phyloP scores from a whole-genome alignment of 2,329 filamentous ascomycete genomes.

The Fusarium torulosum region DNA sequence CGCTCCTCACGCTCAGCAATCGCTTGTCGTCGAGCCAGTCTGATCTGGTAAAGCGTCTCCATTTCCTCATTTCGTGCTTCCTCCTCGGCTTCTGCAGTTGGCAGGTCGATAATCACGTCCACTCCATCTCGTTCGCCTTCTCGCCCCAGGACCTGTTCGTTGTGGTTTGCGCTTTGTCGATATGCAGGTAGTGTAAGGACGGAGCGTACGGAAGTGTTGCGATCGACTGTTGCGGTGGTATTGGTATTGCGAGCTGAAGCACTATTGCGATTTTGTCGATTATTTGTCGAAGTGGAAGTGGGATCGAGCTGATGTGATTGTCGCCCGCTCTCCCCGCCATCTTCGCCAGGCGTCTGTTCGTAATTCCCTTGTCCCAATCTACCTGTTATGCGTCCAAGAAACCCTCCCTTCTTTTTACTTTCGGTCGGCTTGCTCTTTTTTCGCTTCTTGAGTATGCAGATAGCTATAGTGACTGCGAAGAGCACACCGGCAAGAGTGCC shows the following conservation, averaged over 20 bases:
- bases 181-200: slow-evolving; percentile 95
- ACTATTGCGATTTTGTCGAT: slow-evolving; percentile 32
- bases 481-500: slow-evolving; percentile 34
- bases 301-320: slow-evolving; percentile 47
- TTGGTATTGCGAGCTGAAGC: slow-evolving; percentile 27
- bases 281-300: slow-evolving; percentile 32
- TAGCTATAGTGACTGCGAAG: slow-evolving; percentile 23
- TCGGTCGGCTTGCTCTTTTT: slow-evolving; percentile 22
- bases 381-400: slow-evolving; percentile 39
- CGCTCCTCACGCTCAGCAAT: slow-evolving; percentile 82
- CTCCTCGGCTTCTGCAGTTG: slow-evolving; percentile 84
- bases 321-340: slow-evolving; percentile 43
- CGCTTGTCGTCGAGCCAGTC: slow-evolving; percentile 80
- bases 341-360: slow-evolving; percentile 50
- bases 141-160: slow-evolving; percentile 85
- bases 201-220: slow-evolving; percentile 89
- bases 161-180: slow-evolving; percentile 76
- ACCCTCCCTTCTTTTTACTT: slow-evolving; percentile 39
- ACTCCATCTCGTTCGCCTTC: slow-evolving; percentile 94
- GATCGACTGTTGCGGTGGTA: slow-evolving; percentile 68
- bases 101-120: slow-evolving; percentile 88
- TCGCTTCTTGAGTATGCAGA: slow-evolving; percentile 39
- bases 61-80: slow-evolving; percentile 86
- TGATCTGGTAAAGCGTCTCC: slow-evolving; percentile 92
- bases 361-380: slow-evolving; percentile 44